phyloP scores from a whole-genome alignment of 2,329 filamentous ascomycete species.

The Xylaria sp. region DNA sequence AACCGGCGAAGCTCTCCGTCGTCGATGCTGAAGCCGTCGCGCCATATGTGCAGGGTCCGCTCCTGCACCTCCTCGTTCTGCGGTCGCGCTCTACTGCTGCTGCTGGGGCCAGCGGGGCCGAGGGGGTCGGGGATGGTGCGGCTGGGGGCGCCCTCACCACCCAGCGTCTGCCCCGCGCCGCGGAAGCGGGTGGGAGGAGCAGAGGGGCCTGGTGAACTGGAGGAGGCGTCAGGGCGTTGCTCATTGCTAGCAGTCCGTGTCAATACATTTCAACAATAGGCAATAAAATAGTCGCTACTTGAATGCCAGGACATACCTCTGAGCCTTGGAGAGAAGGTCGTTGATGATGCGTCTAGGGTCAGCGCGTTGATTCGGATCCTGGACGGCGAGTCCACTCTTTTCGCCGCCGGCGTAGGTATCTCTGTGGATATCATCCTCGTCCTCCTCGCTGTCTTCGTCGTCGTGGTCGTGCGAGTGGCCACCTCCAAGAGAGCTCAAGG shows the following conservation, averaged over 20 bases:
- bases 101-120: slow-evolving; percentile 31
- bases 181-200: slow-evolving; percentile 60
- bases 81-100: slow-evolving; percentile 33
- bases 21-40: slow-evolving; percentile 82
- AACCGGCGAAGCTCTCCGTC: slow-evolving; percentile 78
- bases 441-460: slow-evolving; percentile 59
- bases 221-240: slow-evolving; percentile 54
- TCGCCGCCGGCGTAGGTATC: slow-evolving; percentile 84
- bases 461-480: slow-evolving; percentile 57
- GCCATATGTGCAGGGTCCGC: slow-evolving; percentile 78
- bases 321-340: slow-evolving; percentile 67
- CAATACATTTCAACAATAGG: slow-evolving; percentile 19
- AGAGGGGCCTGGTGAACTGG: slow-evolving; percentile 56
- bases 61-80: slow-evolving; percentile 57
- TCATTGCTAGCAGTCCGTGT: slow-evolving; percentile 61
- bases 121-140: slow-evolving; percentile 66
- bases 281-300: background rate
- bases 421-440: slow-evolving; percentile 60
- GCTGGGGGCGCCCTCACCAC: slow-evolving; percentile 75
- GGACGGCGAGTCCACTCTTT: slow-evolving; percentile 74
- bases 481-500: slow-evolving; percentile 57
- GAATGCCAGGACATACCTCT: slow-evolving; percentile 49
- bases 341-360: slow-evolving; percentile 61
- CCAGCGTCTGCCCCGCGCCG: slow-evolving; percentile 74
- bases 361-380: slow-evolving; percentile 58